Conservation (phyloP, 2,329 filamentous ascomycete genomes). For the Pestalotiopsis sp. region DNA sequence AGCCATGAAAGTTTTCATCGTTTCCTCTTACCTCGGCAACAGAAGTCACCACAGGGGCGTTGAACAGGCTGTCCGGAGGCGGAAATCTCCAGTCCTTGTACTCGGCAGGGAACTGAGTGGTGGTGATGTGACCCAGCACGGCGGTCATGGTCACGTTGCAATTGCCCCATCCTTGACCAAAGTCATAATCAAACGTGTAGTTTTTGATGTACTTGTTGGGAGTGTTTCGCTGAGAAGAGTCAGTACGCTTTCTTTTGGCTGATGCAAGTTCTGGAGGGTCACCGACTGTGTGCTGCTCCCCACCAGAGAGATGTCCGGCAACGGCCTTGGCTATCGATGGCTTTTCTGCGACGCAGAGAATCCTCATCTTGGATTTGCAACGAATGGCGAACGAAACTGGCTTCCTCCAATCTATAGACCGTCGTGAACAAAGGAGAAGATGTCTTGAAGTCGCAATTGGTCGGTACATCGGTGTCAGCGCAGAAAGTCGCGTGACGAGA, state of each 20-base stretch:
- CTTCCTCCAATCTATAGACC: not conserved
- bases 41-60: conserved; percentile 71
- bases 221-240: conserved; percentile 61
- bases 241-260: conserved; percentile 8
- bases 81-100: conserved; percentile 83
- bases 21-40: conserved; percentile 63
- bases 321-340: conserved; percentile 64
- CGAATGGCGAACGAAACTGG: conserved; percentile 10
- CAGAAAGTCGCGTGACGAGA: not conserved
- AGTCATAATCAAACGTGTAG: conserved; percentile 89
- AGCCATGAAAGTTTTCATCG: no score
- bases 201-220: conserved; percentile 86
- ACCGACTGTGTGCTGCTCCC: conserved; percentile 35
- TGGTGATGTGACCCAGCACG: conserved; percentile 85
- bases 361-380: conserved; percentile 44
- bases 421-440: not conserved
- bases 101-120: conserved; percentile 73
- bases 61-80: conserved; percentile 78
- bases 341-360: conserved; percentile 59
- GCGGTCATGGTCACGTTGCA: conserved; percentile 93
- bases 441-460: not conserved
- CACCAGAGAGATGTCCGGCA: conserved; percentile 84
- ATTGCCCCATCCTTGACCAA: conserved; percentile 76
- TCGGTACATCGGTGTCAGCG: conserved; percentile 1
- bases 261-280: not conserved